Conservation (phyloP, 257 asterid genomes). For the Rehmannia glutinosa region DNA sequence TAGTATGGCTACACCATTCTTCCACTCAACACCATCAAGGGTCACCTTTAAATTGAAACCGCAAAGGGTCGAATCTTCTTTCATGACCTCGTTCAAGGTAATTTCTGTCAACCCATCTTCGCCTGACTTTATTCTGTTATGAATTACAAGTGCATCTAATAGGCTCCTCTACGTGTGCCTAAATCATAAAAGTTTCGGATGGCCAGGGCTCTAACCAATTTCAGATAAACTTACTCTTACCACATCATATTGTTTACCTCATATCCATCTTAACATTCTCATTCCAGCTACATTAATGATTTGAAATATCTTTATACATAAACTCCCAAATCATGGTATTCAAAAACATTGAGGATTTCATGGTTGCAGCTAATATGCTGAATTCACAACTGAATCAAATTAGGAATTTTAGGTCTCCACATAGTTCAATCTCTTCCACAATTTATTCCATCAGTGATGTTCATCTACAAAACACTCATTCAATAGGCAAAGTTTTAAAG, state of each 20-base stretch:
- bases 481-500: neutral
- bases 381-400: neutral
- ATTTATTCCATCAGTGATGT: neutral
- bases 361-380: neutral
- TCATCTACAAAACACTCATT: constrained; percentile 4
- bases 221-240: too few relatives aligned
- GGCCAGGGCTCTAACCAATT: too few relatives aligned
- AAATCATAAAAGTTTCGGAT: too few relatives aligned
- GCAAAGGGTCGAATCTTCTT: neutral
- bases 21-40: constrained; percentile 4
- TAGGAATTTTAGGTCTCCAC: neutral
- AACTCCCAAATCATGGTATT: too few relatives aligned
- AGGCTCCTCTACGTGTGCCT: neutral
- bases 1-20: neutral
- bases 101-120: too few relatives aligned
- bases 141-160: neutral
- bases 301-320: too few relatives aligned
- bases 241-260: too few relatives aligned
- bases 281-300: too few relatives aligned
- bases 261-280: too few relatives aligned
- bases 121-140: neutral
- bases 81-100: neutral
- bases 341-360: too few relatives aligned
- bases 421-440: neutral
- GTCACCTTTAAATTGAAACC: constrained; percentile 6